phyloP scores from a whole-genome alignment of 495 filamentous ascomycete species.

The Aspergillus haitiensis region DNA sequence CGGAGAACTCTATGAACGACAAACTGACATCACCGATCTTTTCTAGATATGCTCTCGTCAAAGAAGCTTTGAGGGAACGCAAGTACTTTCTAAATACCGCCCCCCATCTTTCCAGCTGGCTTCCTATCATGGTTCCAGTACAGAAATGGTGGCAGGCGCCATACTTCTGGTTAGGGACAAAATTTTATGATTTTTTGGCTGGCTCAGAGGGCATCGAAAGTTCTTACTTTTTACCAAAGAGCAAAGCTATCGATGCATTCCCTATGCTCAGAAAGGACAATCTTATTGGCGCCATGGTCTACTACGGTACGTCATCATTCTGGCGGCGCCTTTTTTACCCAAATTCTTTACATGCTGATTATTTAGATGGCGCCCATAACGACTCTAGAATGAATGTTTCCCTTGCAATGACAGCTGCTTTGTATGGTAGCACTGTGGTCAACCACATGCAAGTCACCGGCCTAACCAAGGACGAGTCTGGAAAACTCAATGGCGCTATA shows the following conservation, averaged over 20 bases:
- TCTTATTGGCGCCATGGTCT: conserved; percentile 87
- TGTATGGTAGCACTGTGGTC: conserved; percentile 89
- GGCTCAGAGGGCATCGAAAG: conserved; percentile 96
- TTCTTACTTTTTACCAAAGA: conserved; percentile 93
- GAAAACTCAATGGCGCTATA: conserved; percentile 75
- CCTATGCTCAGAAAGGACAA: conserved; percentile 93
- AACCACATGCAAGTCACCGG: conserved; percentile 90
- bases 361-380: conserved; percentile 86
- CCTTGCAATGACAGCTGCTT: conserved; percentile 89
- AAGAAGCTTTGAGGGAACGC: conserved; percentile 92
- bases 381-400: conserved; percentile 99
- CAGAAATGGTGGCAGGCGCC: conserved; percentile 97
- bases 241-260: conserved; percentile 91
- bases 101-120: conserved; percentile 89
- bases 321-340: not conserved
- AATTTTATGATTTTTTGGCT: conserved; percentile 91
- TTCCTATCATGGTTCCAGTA: conserved; percentile 96
- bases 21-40: conserved; percentile 8
- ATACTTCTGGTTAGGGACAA: conserved; percentile 97
- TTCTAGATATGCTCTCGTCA: conserved; percentile 76
- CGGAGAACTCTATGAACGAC: not conserved
- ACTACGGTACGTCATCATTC: conserved; percentile 64
- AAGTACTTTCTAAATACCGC: conserved; percentile 96
- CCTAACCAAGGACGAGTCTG: conserved; percentile 75
- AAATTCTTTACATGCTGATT: conserved; percentile 4